Evolutionary conservation across 306 rosid genomes (phyloP).

Genomic region (Trifolium fragiferum): DNA sequence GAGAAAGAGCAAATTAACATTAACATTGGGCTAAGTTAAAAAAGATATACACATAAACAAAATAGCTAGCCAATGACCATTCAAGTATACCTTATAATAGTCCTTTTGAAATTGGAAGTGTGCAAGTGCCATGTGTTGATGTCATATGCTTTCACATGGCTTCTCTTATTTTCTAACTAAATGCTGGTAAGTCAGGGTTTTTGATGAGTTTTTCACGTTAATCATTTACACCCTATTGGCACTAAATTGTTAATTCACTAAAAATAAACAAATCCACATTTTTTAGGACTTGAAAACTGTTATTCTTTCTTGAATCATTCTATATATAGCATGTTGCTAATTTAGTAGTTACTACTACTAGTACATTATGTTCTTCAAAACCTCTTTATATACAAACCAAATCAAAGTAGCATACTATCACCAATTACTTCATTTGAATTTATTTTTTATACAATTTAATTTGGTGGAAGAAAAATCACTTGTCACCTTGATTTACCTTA

Average conservation of each 20-base stretch:
- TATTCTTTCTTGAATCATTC: constrained; percentile 37
- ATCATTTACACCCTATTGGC: constrained; percentile 19
- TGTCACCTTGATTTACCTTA: too few relatives aligned
- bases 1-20: constrained; percentile 8
- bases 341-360: neutral
- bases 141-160: constrained; percentile 83
- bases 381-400: neutral
- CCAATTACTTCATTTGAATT: neutral
- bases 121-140: constrained; percentile 75
- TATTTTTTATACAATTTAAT: too few relatives aligned
- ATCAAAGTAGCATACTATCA: neutral
- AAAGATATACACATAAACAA: neutral
- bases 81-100: neutral
- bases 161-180: constrained; percentile 53
- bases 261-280: neutral
- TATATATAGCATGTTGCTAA: neutral
- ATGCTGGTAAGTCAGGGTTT: constrained; percentile 26
- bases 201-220: constrained; percentile 3
- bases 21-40: neutral
- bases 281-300: constrained; percentile 52
- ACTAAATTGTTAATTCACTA: constrained; percentile 30
- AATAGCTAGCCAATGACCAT: neutral
- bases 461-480: too few relatives aligned
- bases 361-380: too few relatives aligned
- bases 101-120: neutral